Evolutionary conservation across 1,139 yeast species (phyloP).

Genomic region (Scheffersomyces parashehatae): DNA sequence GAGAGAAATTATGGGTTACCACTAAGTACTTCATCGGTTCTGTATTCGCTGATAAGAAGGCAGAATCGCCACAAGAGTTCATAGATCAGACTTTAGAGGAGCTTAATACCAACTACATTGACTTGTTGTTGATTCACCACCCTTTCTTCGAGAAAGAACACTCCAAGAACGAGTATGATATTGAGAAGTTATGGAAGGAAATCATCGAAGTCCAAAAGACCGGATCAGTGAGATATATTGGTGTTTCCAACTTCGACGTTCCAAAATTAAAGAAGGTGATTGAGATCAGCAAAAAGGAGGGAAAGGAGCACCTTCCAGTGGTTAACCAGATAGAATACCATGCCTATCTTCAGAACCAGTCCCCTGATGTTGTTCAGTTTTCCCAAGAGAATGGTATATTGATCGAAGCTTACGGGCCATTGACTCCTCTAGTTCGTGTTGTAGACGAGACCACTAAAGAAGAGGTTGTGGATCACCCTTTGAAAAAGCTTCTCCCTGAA

Average conservation of each 20-base stretch:
- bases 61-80: slow-evolving; percentile 7
- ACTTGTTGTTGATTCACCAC: slow-evolving; percentile 18
- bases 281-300: slow-evolving; percentile 28
- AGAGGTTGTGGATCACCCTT: slow-evolving; percentile 14
- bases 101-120: slow-evolving; percentile 16
- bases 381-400: slow-evolving; percentile 52
- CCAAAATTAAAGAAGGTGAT: slow-evolving; percentile 48
- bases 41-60: slow-evolving; percentile 7
- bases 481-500: slow-evolving; percentile 35
- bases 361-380: slow-evolving; percentile 64
- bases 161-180: slow-evolving; percentile 8
- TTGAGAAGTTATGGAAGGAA: slow-evolving; percentile 16
- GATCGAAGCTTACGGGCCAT: slow-evolving; percentile 70
- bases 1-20: slow-evolving; percentile 25
- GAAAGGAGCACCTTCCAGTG: slow-evolving; percentile 45
- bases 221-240: slow-evolving; percentile 29
- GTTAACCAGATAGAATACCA: slow-evolving; percentile 73
- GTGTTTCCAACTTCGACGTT: slow-evolving; percentile 61
- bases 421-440: slow-evolving; percentile 47
- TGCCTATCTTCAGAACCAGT: slow-evolving; percentile 69
- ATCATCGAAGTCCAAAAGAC: slow-evolving; percentile 16
- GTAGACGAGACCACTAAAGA: slow-evolving; percentile 33
- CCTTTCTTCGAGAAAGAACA: slow-evolving; percentile 12
- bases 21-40: slow-evolving; percentile 18
- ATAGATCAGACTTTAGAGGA: slow-evolving; percentile 18